Percentiles rank a stretch among this genome's conserved stretches.
These are phyloP conservation scores for Aspergillus bridgeri DNA, from an alignment of 495 filamentous ascomycete genomes.

Conservation along the genomic window DNA sequence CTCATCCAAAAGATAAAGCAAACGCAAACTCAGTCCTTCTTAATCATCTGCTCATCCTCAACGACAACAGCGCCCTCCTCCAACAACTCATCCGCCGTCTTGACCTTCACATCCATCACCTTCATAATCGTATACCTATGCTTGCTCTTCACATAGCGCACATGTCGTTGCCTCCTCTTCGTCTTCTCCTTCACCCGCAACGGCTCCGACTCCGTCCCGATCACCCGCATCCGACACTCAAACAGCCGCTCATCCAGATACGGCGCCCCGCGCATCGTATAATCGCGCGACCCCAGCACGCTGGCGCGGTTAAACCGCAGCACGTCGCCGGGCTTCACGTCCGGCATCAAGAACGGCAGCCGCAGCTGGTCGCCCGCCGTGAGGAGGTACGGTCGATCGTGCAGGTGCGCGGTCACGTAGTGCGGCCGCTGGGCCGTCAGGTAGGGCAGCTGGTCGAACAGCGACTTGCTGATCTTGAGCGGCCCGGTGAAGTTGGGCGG, in stretches of 20 bases:
- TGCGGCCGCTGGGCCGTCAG: slow-evolving; percentile 74
- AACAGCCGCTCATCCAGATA: slow-evolving; percentile 79
- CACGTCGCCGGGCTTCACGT: slow-evolving; percentile 75
- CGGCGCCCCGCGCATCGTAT: slow-evolving; percentile 75
- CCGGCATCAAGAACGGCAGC: slow-evolving; percentile 92
- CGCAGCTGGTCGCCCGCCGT: slow-evolving; percentile 80
- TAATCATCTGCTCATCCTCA: slow-evolving; percentile 24
- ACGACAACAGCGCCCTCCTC: slow-evolving; percentile 41
- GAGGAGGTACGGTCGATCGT: slow-evolving; percentile 85
- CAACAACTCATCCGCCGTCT: slow-evolving; percentile 55
- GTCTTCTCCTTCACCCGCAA: slow-evolving; percentile 87
- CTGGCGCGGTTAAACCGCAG: slow-evolving; percentile 82
- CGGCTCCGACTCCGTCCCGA: slow-evolving; percentile 84
- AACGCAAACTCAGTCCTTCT: slow-evolving; percentile 23
- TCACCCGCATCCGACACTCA: slow-evolving; percentile 79
- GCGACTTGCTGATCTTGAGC: slow-evolving; percentile 49
- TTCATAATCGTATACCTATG: slow-evolving; percentile 81
- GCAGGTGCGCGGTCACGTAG: slow-evolving; percentile 85
- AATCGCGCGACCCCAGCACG: slow-evolving; percentile 79
- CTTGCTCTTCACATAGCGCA: slow-evolving; percentile 75
- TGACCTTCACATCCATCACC: slow-evolving; percentile 76
- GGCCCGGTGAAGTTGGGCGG: slow-evolving; percentile 34
- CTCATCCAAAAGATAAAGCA: too few species aligned
- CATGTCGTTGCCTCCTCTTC: slow-evolving; percentile 76
- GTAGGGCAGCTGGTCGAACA: slow-evolving; percentile 69